Conservation (phyloP, 371 early-diverging fungal genomes). For the Mucor irregularis region DNA sequence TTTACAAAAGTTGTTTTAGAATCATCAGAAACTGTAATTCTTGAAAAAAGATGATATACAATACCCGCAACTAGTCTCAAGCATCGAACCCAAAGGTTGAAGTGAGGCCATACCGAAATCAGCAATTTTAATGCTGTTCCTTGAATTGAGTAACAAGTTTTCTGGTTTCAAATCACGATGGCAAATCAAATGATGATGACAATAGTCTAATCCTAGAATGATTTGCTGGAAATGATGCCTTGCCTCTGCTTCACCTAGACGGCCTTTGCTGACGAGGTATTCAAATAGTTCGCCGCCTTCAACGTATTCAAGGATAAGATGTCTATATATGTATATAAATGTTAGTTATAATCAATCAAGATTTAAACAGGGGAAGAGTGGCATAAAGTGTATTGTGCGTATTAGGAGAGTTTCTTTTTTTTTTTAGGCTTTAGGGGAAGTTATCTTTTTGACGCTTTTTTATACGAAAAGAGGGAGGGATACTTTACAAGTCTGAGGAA, state of each 20-base stretch:
- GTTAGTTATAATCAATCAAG: not conserved
- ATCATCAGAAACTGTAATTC: too few relatives aligned
- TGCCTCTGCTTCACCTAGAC: constrained; percentile 78
- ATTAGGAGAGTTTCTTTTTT: not conserved
- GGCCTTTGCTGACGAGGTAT: constrained; percentile 49
- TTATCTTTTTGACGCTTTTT: too few relatives aligned
- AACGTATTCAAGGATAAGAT: constrained; percentile 50
- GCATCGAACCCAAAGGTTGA: constrained; percentile 69
- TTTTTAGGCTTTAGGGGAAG: not conserved
- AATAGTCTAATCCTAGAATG: constrained; percentile 90
- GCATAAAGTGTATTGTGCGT: not conserved
- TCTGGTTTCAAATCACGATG: constrained; percentile 98
- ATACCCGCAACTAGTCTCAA: constrained; percentile 82
- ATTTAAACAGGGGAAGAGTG: not conserved
- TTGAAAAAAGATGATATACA: not conserved
- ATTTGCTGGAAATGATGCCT: constrained; percentile 95
- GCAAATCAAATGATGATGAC: constrained; percentile 70
- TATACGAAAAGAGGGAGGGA: not conserved
- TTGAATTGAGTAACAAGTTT: constrained; percentile 88
- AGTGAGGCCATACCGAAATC: constrained; percentile 87
- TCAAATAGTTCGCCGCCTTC: constrained; percentile 56
- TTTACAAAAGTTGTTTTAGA: not conserved
- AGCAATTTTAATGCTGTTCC: constrained; percentile 79
- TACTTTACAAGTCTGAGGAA: constrained; percentile 68
- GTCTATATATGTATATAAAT: constrained; percentile 14